These are phyloP conservation scores for Solanum tarijense DNA, from an alignment of 257 asterid species.

Conservation along the genomic window DNA sequence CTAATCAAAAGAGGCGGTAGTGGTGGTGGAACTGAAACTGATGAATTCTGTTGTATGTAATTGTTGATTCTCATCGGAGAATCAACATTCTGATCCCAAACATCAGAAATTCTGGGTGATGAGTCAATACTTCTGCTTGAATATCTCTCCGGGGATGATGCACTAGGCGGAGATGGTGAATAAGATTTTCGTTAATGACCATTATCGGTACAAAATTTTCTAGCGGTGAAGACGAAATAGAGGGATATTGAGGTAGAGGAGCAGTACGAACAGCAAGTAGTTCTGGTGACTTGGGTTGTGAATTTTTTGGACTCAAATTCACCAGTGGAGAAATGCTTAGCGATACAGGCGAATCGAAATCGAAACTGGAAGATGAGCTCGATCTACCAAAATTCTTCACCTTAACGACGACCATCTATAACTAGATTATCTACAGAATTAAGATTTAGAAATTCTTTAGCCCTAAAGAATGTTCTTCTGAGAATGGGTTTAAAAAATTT, in stretches of 20 bases:
- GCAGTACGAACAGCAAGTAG: conserved; percentile 50
- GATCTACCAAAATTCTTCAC: conserved; percentile 31
- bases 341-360: conserved; percentile 58
- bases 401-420: conserved; percentile 19
- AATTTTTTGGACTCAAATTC: conserved; percentile 49
- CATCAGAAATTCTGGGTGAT: background rate
- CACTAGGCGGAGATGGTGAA: conserved; percentile 46
- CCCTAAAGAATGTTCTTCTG: too few relatives aligned
- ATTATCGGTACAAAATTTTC: conserved; percentile 1
- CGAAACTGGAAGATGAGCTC: conserved; percentile 63
- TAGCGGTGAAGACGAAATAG: conserved; percentile 4
- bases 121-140: conserved; percentile 52
- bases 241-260: conserved; percentile 6
- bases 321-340: conserved; percentile 66
- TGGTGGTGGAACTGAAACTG: conserved; percentile 12
- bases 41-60: conserved; percentile 3
- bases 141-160: conserved; percentile 50
- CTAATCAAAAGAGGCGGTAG: conserved; percentile 20
- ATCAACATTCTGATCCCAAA: conserved; percentile 22
- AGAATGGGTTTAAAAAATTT: too few relatives aligned
- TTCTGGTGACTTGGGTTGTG: conserved; percentile 71
- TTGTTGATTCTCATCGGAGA: conserved; percentile 9
- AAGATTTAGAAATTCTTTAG: too few relatives aligned
- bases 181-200: conserved; percentile 9
- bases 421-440: too few relatives aligned